Conservation (phyloP, 352 stramenopile species). For the Globisporangium iwayamae region DNA sequence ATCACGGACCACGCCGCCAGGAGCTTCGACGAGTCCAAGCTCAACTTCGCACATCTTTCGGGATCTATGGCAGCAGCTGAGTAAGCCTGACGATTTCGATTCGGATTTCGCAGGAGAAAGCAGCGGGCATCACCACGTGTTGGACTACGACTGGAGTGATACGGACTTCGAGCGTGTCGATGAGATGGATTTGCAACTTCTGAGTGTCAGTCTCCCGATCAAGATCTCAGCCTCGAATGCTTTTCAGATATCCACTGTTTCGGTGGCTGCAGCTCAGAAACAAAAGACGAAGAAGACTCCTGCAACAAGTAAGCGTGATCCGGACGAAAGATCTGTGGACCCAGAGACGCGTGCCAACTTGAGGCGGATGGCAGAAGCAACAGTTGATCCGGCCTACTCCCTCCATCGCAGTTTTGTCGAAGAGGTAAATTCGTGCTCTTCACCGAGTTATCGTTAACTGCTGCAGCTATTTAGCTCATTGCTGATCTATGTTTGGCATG, state of each 20-base stretch:
- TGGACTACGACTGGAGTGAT: conserved; percentile 33
- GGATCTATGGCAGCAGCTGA: conserved; percentile 77
- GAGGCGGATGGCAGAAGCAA: conserved; percentile 28
- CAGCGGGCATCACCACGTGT: conserved; percentile 13
- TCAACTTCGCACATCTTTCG: conserved; percentile 61
- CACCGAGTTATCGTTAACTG: too few relatives aligned
- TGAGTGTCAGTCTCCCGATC: conserved; percentile 50
- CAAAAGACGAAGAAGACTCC: neutral
- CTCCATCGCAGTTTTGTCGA: conserved; percentile 17
- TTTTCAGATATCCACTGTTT: conserved; percentile 12
- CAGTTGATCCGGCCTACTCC: conserved; percentile 39
- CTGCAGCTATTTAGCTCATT: too few relatives aligned
- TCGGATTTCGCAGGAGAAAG: conserved; percentile 17
- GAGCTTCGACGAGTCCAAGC: conserved; percentile 24
- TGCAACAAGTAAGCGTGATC: neutral
- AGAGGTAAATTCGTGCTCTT: neutral
- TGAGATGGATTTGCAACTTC: conserved; percentile 58
- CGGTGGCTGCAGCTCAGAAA: neutral
- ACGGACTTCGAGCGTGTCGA: conserved; percentile 40
- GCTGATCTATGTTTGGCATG: neutral
- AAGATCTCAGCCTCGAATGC: conserved; percentile 19
- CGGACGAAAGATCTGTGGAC: neutral
- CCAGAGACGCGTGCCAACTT: conserved; percentile 12
- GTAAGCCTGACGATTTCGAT: conserved; percentile 57
- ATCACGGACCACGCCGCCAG: conserved; percentile 25